Conservation (phyloP, 2,329 filamentous ascomycete genomes). For the Fusarium sp. region DNA sequence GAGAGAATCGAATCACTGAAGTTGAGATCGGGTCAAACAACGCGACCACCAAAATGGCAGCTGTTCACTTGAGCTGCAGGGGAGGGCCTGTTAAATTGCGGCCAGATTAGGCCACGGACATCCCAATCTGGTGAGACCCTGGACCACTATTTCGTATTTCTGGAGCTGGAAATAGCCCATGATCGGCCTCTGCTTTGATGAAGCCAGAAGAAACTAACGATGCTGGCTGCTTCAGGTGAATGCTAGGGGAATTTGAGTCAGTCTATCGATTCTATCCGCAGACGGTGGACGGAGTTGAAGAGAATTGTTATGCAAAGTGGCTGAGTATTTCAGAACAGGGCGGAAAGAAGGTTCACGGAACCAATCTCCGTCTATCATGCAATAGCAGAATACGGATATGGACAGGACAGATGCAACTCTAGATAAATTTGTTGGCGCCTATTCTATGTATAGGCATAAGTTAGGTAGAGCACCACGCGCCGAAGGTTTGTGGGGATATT, state of each 20-base stretch:
- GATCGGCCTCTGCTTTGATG: constrained; percentile 13
- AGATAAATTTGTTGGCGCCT: constrained; percentile 11
- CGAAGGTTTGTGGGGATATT: constrained; percentile 16
- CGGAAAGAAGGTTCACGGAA: neutral
- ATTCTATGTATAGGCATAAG: constrained; percentile 35
- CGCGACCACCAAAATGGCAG: constrained; percentile 19
- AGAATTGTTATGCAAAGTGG: neutral
- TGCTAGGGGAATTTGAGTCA: neutral
- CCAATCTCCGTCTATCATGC: constrained; percentile 21
- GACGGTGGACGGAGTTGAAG: neutral
- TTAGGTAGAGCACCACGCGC: neutral
- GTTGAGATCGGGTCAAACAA: constrained; percentile 7
- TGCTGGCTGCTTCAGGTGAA: constrained; percentile 40
- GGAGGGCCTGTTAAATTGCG: constrained; percentile 25
- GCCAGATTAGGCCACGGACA: constrained; percentile 28
- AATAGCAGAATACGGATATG: neutral
- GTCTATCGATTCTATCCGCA: neutral
- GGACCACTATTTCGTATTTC: constrained; percentile 22
- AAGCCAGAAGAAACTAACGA: constrained; percentile 19
- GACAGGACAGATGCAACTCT: neutral
- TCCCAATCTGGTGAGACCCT: constrained; percentile 36
- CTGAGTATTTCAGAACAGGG: constrained; percentile 1
- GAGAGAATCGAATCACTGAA: constrained; percentile 3
- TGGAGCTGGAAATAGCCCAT: constrained; percentile 7
- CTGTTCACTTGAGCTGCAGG: constrained; percentile 20